Percentiles rank a stretch among this genome's conserved stretches.
These are phyloP conservation scores for Phytophthora capsici DNA, from an alignment of 352 stramenopile species.

Conservation along the genomic window DNA sequence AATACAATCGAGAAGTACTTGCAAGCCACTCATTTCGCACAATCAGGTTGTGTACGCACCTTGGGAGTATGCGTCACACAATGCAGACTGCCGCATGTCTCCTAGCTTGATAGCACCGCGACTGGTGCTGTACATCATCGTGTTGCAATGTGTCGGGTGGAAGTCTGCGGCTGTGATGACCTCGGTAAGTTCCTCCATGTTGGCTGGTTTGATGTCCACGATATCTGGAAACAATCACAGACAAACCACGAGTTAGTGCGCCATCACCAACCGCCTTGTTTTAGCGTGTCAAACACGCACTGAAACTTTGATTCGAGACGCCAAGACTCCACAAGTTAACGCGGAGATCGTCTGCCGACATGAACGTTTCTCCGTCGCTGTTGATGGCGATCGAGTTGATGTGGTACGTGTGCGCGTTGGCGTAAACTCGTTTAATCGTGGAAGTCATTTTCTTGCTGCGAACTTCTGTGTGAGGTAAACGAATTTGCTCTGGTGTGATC, in stretches of 20 bases:
- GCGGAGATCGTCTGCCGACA: conserved; percentile 95
- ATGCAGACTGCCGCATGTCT: conserved; percentile 91
- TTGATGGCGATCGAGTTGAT: conserved; percentile 97
- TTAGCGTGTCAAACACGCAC: conserved; percentile 42
- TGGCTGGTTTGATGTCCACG: conserved; percentile 96
- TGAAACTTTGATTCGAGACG: conserved; percentile 91
- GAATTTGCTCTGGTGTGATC: conserved; percentile 48
- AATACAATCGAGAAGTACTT: too few relatives aligned
- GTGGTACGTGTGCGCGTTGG: conserved; percentile 97
- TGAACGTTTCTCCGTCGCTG: conserved; percentile 95
- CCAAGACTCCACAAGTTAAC: conserved; percentile 97
- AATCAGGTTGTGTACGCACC: conserved; percentile 27
- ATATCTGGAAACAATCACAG: conserved; percentile 73
- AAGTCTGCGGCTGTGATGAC: conserved; percentile 96
- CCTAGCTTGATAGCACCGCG: conserved; percentile 92
- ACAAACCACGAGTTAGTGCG: neutral
- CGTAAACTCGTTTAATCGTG: conserved; percentile 86
- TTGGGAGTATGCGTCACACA: conserved; percentile 89
- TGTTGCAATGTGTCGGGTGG: conserved; percentile 93
- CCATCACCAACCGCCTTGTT: neutral
- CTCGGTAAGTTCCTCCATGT: conserved; percentile 97
- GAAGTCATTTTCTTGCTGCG: conserved; percentile 69
- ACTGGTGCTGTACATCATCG: conserved; percentile 96
- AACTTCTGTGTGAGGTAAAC: conserved; percentile 57
- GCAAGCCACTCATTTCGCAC: too few relatives aligned